phyloP scores from a whole-genome alignment of 768 basidiomycete genomes.

The Kwoniella sp. region DNA sequence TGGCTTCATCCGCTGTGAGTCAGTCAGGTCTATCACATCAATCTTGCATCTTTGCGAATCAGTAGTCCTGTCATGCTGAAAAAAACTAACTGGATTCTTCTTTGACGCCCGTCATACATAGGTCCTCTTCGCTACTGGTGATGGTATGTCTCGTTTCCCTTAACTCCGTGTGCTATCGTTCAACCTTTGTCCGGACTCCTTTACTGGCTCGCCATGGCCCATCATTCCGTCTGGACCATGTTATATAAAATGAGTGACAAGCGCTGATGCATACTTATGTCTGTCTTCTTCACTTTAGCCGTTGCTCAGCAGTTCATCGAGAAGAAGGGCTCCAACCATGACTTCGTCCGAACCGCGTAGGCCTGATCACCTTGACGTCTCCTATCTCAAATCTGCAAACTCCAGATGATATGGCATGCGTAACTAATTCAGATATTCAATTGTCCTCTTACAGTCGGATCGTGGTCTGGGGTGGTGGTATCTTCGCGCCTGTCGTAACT shows the following conservation, averaged over 20 bases:
- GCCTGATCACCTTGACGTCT: background rate
- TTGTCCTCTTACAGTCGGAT: slow-evolving; percentile 38
- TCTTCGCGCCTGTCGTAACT: slow-evolving; percentile 81
- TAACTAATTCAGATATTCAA: background rate
- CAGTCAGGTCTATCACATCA: too few relatives aligned
- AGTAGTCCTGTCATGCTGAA: too few relatives aligned
- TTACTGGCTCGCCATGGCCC: background rate
- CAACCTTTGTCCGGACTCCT: slow-evolving; percentile 59
- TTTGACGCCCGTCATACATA: slow-evolving; percentile 14
- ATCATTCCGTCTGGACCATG: too few relatives aligned
- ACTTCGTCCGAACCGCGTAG: slow-evolving; percentile 58
- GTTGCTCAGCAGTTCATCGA: slow-evolving; percentile 87
- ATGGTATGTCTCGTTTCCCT: slow-evolving; percentile 58
- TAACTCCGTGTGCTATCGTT: slow-evolving; percentile 61
- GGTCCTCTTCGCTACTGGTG: slow-evolving; percentile 53
- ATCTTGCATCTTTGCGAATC: too few relatives aligned
- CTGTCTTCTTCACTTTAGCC: slow-evolving; percentile 48
- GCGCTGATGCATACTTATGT: too few relatives aligned
- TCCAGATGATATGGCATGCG: background rate
- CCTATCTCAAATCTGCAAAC: background rate
- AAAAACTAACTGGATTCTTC: too few relatives aligned
- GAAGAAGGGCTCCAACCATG: slow-evolving; percentile 69
- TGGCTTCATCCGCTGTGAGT: slow-evolving; percentile 45
- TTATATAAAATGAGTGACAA: too few relatives aligned
- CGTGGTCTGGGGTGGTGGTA: slow-evolving; percentile 66